Evolutionary conservation across 345 rosid genomes (phyloP), one percentile per base, ranked within the genome.

Genomic region (Ceriops tagal): DNA sequence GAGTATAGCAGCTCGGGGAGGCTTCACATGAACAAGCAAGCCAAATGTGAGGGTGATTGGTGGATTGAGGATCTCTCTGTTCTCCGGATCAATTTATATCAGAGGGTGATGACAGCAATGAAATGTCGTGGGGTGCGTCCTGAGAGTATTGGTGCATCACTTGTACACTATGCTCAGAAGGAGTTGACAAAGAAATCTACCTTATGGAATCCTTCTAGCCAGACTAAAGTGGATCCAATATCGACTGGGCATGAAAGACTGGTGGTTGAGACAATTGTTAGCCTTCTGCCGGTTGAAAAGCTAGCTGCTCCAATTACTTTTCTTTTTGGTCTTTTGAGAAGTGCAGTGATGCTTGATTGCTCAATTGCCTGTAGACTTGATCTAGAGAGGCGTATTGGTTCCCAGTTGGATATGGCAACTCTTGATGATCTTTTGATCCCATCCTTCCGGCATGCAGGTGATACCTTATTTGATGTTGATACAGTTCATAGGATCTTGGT

Each of bases 1-100:
- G 97, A 91, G 88, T 93, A 93, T 64, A 93, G 97, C 80, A 93
- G 96, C 85, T 93, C 98, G 2, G 98, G 98, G 65, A 83, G 98
- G 77, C 96, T 93, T 64, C 97, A 91, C 76, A 93, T 89, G 96
- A 91, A 85, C 81, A 92, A 63, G 82, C 92, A 86, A 56, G 82
- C 84, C n/a, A 91, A 89, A 68, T 76, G 87, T 43, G 96, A 88
- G 55, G 88, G 91, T 46, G 97, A 88, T 71, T 93, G 98, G 98
- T 93, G 98, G 98, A 88, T 89, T 22, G 89, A 93, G 62, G 98
- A 93, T 73, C 87, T 93, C 64, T 89, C 97, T 2, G 89, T 87
- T 76, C 89, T 93, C 37, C 73, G 93, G 65, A 82, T 93, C 28
- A 96, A 93, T 70, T 77, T 93, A 73, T 93, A 89, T 62, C 89